These are phyloP conservation scores for Pistacia vera DNA, from an alignment of 345 rosid species.

Conservation along the genomic window DNA sequence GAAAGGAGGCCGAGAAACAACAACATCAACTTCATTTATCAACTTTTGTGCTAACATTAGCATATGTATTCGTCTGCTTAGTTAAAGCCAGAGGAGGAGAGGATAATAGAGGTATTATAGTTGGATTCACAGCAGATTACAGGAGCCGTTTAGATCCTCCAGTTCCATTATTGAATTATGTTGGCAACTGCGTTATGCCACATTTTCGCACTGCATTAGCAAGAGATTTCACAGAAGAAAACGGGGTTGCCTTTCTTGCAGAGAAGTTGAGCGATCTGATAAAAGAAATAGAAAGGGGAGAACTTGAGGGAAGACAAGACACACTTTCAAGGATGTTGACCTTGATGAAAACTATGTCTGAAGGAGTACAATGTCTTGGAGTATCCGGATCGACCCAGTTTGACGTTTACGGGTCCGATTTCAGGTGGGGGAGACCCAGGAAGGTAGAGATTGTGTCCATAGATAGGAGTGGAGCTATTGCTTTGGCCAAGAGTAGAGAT, in stretches of 20 bases:
- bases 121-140: slow-evolving; percentile 28
- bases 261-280: not conserved
- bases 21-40: slow-evolving; percentile 28
- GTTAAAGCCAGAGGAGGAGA: slow-evolving; percentile 25
- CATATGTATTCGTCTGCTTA: slow-evolving; percentile 20
- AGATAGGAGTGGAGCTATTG: slow-evolving; percentile 20
- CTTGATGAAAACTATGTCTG: too few species aligned
- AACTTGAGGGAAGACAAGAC: not conserved
- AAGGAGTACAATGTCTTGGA: not conserved
- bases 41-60: slow-evolving; percentile 29
- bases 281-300: not conserved
- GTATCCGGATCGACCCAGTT: slow-evolving; percentile 18
- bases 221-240: not conserved
- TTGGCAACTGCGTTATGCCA: slow-evolving; percentile 30
- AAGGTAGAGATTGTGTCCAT: slow-evolving; percentile 31
- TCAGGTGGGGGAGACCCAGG: slow-evolving; percentile 28
- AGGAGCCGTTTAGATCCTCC: slow-evolving; percentile 28
- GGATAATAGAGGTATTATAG: not conserved
- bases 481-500: slow-evolving; percentile 28
- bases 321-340: not conserved
- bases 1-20: not conserved
- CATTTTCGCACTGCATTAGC: not conserved
- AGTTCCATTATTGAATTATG: slow-evolving; percentile 25
- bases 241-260: not conserved
- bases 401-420: slow-evolving; percentile 18